Conservation (phyloP, 345 rosid genomes). For the Arabidopsis suecica region DNA sequence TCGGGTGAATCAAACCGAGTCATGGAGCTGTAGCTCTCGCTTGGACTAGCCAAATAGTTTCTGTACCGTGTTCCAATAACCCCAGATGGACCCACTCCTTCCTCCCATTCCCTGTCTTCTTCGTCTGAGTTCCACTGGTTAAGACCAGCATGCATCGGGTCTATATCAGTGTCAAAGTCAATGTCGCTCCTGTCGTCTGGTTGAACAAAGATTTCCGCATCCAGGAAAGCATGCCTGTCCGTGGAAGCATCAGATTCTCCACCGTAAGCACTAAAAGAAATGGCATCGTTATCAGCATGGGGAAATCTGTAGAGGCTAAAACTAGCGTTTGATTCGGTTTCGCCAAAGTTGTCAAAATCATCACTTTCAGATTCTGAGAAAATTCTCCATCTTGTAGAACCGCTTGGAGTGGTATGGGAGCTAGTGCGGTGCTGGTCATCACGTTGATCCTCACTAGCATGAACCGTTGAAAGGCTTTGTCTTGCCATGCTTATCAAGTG, state of each 20-base stretch:
- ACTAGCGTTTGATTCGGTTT: conserved; percentile 70
- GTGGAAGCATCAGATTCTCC: conserved; percentile 86
- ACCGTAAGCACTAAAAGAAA: conserved; percentile 72
- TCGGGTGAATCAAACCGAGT: conserved; percentile 52
- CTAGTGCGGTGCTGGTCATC: conserved; percentile 42
- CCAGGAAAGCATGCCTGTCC: conserved; percentile 62
- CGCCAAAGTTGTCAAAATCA: conserved; percentile 63
- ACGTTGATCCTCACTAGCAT: conserved; percentile 44
- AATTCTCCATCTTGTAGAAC: conserved; percentile 72
- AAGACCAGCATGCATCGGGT: conserved; percentile 89
- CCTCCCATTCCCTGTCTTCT: conserved; percentile 60
- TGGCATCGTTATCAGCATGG: conserved; percentile 65
- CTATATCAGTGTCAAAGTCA: conserved; percentile 84
- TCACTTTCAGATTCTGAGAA: conserved; percentile 85
- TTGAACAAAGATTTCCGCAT: conserved; percentile 56
- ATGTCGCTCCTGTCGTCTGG: conserved; percentile 58
- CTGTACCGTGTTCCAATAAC: conserved; percentile 39
- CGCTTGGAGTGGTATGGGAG: conserved; percentile 59
- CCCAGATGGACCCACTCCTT: conserved; percentile 45
- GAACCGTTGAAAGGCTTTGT: conserved; percentile 55
- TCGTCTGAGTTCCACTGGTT: conserved; percentile 79
- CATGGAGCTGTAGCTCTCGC: conserved; percentile 52
- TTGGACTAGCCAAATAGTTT: conserved; percentile 52
- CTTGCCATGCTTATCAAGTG: conserved; percentile 59
- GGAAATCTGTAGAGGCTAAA: conserved; percentile 54